Evolutionary conservation across 345 rosid species (phyloP), one percentile per base, ranked within the genome.

Genomic region (Euphorbia peplus): DNA sequence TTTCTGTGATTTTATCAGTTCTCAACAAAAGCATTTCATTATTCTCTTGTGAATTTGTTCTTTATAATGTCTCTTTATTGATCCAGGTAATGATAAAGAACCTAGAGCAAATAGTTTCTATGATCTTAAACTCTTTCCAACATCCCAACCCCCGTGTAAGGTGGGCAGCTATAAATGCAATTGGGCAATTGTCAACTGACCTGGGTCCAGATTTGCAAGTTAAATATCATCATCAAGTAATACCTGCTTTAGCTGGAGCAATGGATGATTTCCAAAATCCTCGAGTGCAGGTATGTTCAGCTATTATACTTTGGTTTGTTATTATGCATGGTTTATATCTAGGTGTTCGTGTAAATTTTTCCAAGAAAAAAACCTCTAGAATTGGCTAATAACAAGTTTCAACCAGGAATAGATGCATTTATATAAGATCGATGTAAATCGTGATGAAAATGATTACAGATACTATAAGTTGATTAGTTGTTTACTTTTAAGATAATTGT

Each of bases 121-220:
- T 92, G 98, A 89, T 92, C 60, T 71, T 95, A 73, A 87, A 73
- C 75, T 90, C 93, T 32, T 92, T 92, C 79, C 93, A 79, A 54
- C 87, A 90, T 75, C 89, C 92, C 47, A 97, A 95, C 69, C 91
- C 99, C 15, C 95, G 99, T 25, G 99, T 90, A 35, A 90, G 97
- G 53, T 95, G 99, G 99, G 99, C 99, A 25, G 99, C 99, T n/a
- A 92, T 95, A 37, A 95, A 95, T 75, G 97, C 98, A 3, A 83
- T 93, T 68, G 98, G 98, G 58, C 98, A 93, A 71, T 74, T 93
- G 83, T 93, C 98, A 52, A 89, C 97, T 0, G 98, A 93, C 76
- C 76, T 93, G 80, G 98, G 96, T 55, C 98, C 98, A 26, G 97
- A 90, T 79, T 82, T 93, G 90, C 97, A 93, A 80, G 87, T 84